Base-by-base conservation (phyloP, 2,329 filamentous ascomycete genomes). In the Aspergillus hiratsukae region DNA sequence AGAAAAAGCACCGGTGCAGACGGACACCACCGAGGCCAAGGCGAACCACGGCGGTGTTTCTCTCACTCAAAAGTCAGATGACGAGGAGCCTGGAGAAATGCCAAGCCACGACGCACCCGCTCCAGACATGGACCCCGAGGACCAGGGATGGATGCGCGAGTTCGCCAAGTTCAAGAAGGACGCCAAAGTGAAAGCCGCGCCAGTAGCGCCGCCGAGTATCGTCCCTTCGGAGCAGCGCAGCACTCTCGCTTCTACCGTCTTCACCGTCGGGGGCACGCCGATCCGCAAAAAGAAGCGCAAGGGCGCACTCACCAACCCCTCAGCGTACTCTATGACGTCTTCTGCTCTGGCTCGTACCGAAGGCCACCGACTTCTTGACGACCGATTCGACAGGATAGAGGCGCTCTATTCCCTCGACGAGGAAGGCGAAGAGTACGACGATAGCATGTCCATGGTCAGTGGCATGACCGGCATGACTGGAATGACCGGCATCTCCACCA, bases 131-230 rank as follows among this genome's bases (percentile, higher is more conserved):
- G 77, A 83, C 4, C 83, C 86, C 28, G 84, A 88, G 17, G 86
- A 89, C 54, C 88, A 90, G 58, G 88, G 90, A 64, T 99, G 94
- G 91, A 82, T 97, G 75, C 86, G 88, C 55, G 89, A 97, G 67
- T 97, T 96, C 77, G 89, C 90, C 66, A 90, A 94, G 70, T 97
- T 96, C 81, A 97, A 97, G 75, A 89, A 89, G 68, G 90, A 92
- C 58, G 74, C 75, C 56, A 84, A 83, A 66, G 65, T 73, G 19
- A 72, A 73, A n/a, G 78, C 74, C 31, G 65, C 69, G 7, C 56
- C 58, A 7, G 67, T 69, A 4, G 70, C 74, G 10, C 67, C 72
- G 17, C 65, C 68, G 4, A 75, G 69, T 11, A 69, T 72, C 14
- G 69, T 71, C 7, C 70, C 73, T n/a, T 75, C 73, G 2, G 71